A percentile compares a stretch with the other conserved stretches of the same genome.
These are phyloP conservation scores for Dactylonectria estremocensis DNA, from an alignment of 2,329 filamentous ascomycete genomes.

Conservation along the genomic window DNA sequence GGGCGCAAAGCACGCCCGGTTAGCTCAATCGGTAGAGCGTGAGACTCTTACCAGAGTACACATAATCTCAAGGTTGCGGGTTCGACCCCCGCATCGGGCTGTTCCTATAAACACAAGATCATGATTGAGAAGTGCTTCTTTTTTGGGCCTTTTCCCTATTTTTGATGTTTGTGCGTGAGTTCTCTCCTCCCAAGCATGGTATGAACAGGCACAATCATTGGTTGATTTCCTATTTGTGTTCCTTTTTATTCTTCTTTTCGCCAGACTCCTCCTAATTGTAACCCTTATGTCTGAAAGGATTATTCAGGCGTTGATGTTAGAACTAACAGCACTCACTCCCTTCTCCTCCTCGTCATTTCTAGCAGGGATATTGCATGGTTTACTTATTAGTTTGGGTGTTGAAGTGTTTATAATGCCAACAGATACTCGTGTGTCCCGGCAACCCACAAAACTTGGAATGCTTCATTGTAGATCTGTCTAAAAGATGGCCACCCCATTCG, in stretches of 20 bases:
- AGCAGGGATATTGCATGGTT: no score
- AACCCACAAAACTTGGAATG: not conserved
- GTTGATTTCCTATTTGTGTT: no score
- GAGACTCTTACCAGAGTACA: constrained; percentile 69
- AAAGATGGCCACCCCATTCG: constrained; percentile 27
- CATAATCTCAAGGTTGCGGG: constrained; percentile 70
- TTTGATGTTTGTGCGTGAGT: no score
- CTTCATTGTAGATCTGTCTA: not conserved
- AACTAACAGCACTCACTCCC: not conserved
- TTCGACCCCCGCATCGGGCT: constrained; percentile 64
- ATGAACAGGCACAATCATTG: not conserved
- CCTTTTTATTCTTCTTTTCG: no score
- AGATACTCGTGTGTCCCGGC: no score
- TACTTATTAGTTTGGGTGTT: no score
- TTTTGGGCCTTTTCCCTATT: constrained; percentile 5
- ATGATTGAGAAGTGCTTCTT: constrained; percentile 40
- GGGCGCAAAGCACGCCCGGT: constrained; percentile 40
- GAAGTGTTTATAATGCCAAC: no score
- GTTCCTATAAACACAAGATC: constrained; percentile 20
- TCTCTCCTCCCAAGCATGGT: no score
- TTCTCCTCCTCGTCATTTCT: not conserved
- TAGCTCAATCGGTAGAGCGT: constrained; percentile 69
- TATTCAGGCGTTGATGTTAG: not conserved
- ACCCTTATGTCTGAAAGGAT: no score
- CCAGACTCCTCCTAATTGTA: no score